A percentile compares a stretch with the other conserved stretches of the same genome.
Conservation (phyloP, 345 rosid species). For the Gossypium mustelinum region DNA sequence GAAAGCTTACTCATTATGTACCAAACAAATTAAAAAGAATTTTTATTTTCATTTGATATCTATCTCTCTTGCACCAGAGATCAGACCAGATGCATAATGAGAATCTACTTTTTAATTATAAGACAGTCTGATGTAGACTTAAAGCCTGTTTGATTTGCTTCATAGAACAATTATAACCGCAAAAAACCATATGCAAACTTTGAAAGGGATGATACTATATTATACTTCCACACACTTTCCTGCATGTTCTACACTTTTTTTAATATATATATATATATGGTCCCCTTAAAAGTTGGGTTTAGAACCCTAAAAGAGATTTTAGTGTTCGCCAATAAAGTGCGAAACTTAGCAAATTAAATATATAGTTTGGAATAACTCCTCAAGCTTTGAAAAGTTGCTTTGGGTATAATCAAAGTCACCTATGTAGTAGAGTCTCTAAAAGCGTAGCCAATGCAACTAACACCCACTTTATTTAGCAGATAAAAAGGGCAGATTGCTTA, state of each 20-base stretch:
- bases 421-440: conserved; percentile 8
- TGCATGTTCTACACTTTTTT: neutral
- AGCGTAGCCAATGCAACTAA: conserved; percentile 4
- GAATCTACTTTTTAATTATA: neutral
- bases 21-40: neutral
- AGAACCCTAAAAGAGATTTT: neutral
- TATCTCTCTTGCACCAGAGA: neutral
- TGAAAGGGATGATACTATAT: neutral
- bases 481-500: conserved; percentile 6
- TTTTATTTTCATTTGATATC: neutral
- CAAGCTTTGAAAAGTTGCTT: conserved; percentile 21
- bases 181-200: neutral
- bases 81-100: neutral
- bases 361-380: conserved; percentile 14
- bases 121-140: neutral
- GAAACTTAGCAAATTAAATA: neutral
- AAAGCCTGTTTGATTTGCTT: conserved; percentile 8
- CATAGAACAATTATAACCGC: conserved; percentile 6
- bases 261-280: neutral
- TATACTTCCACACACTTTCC: neutral
- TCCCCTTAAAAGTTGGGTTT: neutral
- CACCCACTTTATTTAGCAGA: conserved; percentile 12
- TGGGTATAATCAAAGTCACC: conserved; percentile 23
- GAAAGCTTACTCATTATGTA: neutral
- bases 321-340: neutral